Base-by-base conservation (phyloP, 1,284 basidiomycete genomes). In the Apiotrichum veenhuisii region DNA sequence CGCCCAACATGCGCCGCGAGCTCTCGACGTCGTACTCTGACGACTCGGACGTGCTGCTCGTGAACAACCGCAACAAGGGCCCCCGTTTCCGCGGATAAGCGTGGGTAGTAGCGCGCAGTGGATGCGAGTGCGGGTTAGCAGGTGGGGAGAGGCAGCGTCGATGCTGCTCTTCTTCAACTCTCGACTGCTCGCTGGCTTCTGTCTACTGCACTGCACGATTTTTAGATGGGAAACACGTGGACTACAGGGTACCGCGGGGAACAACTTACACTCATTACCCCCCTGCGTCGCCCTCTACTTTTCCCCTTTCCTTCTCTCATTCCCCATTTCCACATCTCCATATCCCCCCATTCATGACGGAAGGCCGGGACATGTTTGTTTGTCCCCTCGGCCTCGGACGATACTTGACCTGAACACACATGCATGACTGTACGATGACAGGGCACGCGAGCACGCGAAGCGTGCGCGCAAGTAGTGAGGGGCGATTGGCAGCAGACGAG, bases 1-100 rank as follows among this genome's bases (percentile, higher is more conserved):
- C 70, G 4, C 72, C 72, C 52, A 74, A 74, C 57, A 63, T 74
- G 54, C 55, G 67, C 25, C 57, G 69, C 30, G 71, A 71, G 51
- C 58, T 52, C n/a, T 63, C 59, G 26, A 57, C 54, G 12, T 51
- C 52, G 17, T 70, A 60, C 58, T 60, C 61, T 10, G 70, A 71
- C 51, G 60, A 62, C 51, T 55, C 53, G n/a, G 55, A 57, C 42
- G 44, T 61, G 15, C 50, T 61, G 17, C 53, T 61, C 33, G 45
- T 53, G 41, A 53, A 61, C 53, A 37, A 46, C 18, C 42, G 41
- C 34, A 34, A 44, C 49, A 22, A 20, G 22, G 48, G 25, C 43
- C 30, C 52, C 22, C 55, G 59, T 37, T 57, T 42, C 59, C 59
- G 56, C 37, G 55, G 59, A 11, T 57, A 57, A 33, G 22, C 14